These are phyloP conservation scores for Schoenoplectus triqueter DNA, from an alignment of 202 grass and related monocot genomes.

Conservation along the genomic window DNA sequence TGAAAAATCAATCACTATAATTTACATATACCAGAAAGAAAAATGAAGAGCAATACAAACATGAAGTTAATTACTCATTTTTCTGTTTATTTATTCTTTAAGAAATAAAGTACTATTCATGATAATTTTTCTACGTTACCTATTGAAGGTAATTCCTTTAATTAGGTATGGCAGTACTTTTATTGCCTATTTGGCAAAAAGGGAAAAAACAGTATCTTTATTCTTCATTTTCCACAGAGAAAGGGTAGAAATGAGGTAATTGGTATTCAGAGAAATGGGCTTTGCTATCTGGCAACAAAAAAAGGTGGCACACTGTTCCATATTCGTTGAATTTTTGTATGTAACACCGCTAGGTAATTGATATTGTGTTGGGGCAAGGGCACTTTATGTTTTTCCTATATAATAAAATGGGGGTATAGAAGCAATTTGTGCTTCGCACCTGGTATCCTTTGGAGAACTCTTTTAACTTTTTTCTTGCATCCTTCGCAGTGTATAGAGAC, in stretches of 20 bases:
- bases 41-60: not conserved
- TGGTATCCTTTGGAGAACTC: conserved; percentile 51
- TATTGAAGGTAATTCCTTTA: not conserved
- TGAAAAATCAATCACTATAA: not conserved
- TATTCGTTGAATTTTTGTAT: not conserved
- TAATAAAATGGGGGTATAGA: not conserved
- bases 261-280: not conserved
- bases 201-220: not conserved
- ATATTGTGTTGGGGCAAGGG: no score
- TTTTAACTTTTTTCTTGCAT: conserved; percentile 98
- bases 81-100: not conserved
- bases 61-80: not conserved
- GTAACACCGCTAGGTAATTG: not conserved
- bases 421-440: conserved; percentile 45
- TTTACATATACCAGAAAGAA: not conserved
- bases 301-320: conserved; percentile 12
- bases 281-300: not conserved
- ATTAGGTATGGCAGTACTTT: conserved; percentile 18
- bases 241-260: not conserved
- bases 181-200: not conserved
- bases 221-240: not conserved
- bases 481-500: conserved; percentile 95
- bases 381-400: not conserved
- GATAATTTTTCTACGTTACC: not conserved
- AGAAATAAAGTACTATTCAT: conserved; percentile 2